These are phyloP conservation scores for Amylocarpus encephaloides DNA, from an alignment of 2,329 filamentous ascomycete species.

Conservation along the genomic window DNA sequence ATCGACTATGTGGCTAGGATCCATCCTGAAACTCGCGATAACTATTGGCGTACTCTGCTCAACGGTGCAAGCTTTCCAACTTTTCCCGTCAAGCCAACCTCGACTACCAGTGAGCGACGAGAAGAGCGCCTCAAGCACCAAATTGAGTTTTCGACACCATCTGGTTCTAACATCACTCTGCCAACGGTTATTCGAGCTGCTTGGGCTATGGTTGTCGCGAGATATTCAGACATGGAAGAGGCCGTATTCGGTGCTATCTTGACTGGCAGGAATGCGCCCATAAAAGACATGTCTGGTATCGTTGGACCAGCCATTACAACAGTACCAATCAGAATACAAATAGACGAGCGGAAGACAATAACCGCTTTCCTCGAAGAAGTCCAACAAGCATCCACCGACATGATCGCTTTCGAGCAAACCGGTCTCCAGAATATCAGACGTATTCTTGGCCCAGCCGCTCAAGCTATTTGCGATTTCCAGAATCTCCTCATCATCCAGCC, in stretches of 20 bases:
- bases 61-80: neutral
- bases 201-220: constrained; percentile 35
- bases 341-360: constrained; percentile 30
- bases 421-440: constrained; percentile 15
- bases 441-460: constrained; percentile 9
- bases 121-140: no score
- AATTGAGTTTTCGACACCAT: neutral
- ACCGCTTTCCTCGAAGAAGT: constrained; percentile 39
- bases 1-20: constrained; percentile 39
- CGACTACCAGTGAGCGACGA: no score
- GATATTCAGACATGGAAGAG: constrained; percentile 35
- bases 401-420: constrained; percentile 33
- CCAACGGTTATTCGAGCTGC: constrained; percentile 23
- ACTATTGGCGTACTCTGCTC: neutral
- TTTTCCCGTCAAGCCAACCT: constrained; percentile 8
- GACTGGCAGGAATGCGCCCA: constrained; percentile 35
- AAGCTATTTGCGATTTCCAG: constrained; percentile 13
- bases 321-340: constrained; percentile 34
- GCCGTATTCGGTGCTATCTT: constrained; percentile 39
- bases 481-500: constrained; percentile 9
- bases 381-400: constrained; percentile 39
- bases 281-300: constrained; percentile 36
- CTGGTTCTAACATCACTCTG: constrained; percentile 19
- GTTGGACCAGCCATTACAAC: constrained; percentile 39
- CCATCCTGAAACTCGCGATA: neutral